Percentiles rank a stretch among this genome's conserved stretches.
These are phyloP conservation scores for Aspergillus sp. DNA, from an alignment of 2,329 filamentous ascomycete species.

Conservation along the genomic window DNA sequence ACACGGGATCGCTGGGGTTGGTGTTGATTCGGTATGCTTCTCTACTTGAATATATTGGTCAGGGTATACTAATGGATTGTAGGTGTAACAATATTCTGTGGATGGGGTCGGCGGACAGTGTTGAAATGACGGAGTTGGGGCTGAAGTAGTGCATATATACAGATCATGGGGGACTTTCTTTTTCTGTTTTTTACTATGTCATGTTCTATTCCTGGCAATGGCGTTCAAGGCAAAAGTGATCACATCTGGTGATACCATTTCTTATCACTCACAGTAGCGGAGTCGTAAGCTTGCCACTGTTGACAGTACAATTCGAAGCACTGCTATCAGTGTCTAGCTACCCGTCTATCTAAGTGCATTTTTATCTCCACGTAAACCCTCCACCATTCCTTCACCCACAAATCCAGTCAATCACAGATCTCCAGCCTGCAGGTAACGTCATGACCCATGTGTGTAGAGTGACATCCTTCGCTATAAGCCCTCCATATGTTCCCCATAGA, in stretches of 20 bases:
- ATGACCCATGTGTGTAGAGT: not conserved
- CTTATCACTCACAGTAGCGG: too few species aligned
- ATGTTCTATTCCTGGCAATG: conserved; percentile 3
- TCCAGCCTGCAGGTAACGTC: not conserved
- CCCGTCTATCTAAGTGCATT: too few species aligned
- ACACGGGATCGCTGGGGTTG: conserved; percentile 76
- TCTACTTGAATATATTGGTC: not conserved
- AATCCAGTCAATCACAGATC: not conserved
- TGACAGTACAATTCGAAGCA: not conserved
- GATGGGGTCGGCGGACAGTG: conserved; percentile 58
- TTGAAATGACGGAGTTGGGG: conserved; percentile 41
- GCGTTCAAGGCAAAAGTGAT: too few species aligned
- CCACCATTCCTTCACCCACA: not conserved
- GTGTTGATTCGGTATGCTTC: conserved; percentile 73
- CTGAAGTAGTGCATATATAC: conserved; percentile 21
- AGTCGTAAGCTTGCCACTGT: not conserved
- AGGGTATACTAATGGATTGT: not conserved
- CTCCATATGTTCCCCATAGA: too few species aligned
- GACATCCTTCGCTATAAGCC: not conserved
- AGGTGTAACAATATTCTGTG: conserved; percentile 98
- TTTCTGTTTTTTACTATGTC: conserved; percentile 3
- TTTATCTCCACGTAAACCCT: not conserved
- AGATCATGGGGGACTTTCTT: conserved; percentile 3
- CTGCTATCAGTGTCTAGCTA: not conserved
- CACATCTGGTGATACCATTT: too few species aligned